phyloP scores from a whole-genome alignment of 768 basidiomycete genomes.

The Suillus luteus region DNA sequence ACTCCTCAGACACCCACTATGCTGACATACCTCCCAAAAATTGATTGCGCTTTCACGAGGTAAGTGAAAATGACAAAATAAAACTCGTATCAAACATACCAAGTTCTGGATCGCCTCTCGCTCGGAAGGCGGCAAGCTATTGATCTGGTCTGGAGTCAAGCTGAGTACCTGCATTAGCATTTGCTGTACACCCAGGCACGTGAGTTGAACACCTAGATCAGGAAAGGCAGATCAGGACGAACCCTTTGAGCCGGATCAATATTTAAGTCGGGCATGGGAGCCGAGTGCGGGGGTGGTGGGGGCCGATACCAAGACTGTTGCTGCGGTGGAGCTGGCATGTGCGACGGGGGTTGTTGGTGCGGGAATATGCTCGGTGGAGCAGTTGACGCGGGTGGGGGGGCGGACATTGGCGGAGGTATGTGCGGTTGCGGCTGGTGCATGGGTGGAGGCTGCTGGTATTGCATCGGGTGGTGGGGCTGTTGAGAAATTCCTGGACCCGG shows the following conservation, averaged over 20 bases:
- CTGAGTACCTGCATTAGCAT: conserved; percentile 88
- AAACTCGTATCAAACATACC: conserved; percentile 49
- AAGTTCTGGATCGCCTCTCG: conserved; percentile 78
- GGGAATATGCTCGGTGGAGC: conserved; percentile 32
- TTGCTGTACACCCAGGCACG: conserved; percentile 42
- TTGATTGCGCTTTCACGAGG: conserved; percentile 32
- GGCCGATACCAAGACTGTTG: conserved; percentile 36
- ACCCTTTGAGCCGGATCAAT: conserved; percentile 58
- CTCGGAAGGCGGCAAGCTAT: conserved; percentile 75
- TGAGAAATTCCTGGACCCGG: conserved; percentile 28
- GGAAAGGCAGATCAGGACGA: conserved; percentile 24
- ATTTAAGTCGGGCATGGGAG: conserved; percentile 35
- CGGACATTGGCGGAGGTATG: conserved; percentile 35
- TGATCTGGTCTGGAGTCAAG: conserved; percentile 82
- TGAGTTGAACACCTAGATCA: conserved; percentile 19
- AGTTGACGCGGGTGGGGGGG: conserved; percentile 25
- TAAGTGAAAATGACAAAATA: conserved; percentile 2
- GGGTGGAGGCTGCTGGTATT: conserved; percentile 33
- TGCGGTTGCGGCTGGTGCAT: conserved; percentile 37
- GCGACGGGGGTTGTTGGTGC: conserved; percentile 29
- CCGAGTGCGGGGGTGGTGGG: conserved; percentile 31
- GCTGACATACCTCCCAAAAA: conserved; percentile 36
- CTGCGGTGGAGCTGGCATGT: conserved; percentile 23
- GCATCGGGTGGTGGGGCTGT: conserved; percentile 35
- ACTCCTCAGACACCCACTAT: conserved; percentile 12